Base-by-base conservation (phyloP, 805 yeast species). In the Saturnispora zaruensis region DNA sequence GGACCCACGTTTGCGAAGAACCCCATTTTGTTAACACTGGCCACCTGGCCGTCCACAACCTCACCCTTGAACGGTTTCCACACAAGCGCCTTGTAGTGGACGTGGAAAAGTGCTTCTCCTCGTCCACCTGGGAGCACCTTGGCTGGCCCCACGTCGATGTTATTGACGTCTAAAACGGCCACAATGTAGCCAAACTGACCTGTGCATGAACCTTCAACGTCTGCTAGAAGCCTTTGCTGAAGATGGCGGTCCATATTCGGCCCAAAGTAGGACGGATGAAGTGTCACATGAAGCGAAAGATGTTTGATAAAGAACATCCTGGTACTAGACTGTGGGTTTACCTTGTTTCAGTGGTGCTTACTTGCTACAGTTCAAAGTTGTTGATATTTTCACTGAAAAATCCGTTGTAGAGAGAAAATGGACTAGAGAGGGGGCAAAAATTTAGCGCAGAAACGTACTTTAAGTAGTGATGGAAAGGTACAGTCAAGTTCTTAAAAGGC, bases 1-100 rank as follows among this genome's bases (percentile, higher is more conserved):
- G 99, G 99, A 0, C 99, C 99, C 26, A 93, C 99, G 67, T 93
- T 97, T 36, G 96, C 98, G 66, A 93, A 93, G 57, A 93, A 88
- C 7, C 99, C 99, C 83, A 91, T 85, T 62, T 80, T 88, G 66
- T 85, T 88, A 45, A 95, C 97, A 30, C 87, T 86, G 13, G 96
- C 86, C 14, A 93, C 98, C 23, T 91, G 82, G 5, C 95, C 99
- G 67, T 93, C 99, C 24, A 93, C 98, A 6, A 93, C 99, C 68
- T 93, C 99, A 33, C 98, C 99, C 69, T 93, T 93, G 71, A 93
- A 93, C 4, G 99, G 99, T 62, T 91, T 86, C 95, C 96, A 93
- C 32, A 93, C 97, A 47, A 93, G 90, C 0, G 99, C 99, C 58
- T 96, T 75, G 66, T 93, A 93, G 67, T 88, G 87, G 48, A 93